These are phyloP conservation scores for Colletotrichum spaethianum DNA, from an alignment of 2,329 filamentous ascomycete genomes.

Conservation along the genomic window DNA sequence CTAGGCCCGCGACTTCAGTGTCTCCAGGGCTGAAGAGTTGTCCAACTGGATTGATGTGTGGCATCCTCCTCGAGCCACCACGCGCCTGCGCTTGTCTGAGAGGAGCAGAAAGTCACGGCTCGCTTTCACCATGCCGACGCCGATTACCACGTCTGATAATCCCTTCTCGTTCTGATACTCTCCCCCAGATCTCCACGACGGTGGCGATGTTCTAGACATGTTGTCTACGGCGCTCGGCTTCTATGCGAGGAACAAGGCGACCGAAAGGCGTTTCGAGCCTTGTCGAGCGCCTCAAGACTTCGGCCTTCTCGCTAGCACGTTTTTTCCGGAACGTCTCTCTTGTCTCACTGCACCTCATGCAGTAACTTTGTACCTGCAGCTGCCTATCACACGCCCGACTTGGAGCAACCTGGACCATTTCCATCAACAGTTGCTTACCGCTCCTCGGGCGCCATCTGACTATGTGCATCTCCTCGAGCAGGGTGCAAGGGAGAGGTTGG, in stretches of 20 bases:
- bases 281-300: conserved; percentile 7
- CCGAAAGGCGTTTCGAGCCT: conserved; percentile 23
- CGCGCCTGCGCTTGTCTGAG: background rate
- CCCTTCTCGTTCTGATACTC: background rate
- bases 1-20: conserved; percentile 20
- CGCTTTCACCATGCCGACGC: background rate
- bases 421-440: conserved; percentile 24
- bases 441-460: conserved; percentile 18
- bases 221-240: conserved; percentile 4
- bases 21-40: conserved; percentile 22
- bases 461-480: background rate
- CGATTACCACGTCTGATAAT: background rate
- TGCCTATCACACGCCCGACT: background rate
- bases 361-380: conserved; percentile 38
- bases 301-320: background rate
- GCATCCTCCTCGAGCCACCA: background rate
- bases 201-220: conserved; percentile 6
- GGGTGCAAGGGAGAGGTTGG: conserved; percentile 12
- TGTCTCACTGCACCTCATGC: conserved; percentile 19
- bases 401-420: background rate
- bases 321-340: background rate
- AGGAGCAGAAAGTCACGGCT: background rate
- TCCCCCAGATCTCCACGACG: background rate
- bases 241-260: conserved; percentile 8
- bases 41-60: background rate